These are phyloP conservation scores for Entrophospora sp. DNA, from an alignment of 192 early-diverging fungal species.

Conservation along the genomic window DNA sequence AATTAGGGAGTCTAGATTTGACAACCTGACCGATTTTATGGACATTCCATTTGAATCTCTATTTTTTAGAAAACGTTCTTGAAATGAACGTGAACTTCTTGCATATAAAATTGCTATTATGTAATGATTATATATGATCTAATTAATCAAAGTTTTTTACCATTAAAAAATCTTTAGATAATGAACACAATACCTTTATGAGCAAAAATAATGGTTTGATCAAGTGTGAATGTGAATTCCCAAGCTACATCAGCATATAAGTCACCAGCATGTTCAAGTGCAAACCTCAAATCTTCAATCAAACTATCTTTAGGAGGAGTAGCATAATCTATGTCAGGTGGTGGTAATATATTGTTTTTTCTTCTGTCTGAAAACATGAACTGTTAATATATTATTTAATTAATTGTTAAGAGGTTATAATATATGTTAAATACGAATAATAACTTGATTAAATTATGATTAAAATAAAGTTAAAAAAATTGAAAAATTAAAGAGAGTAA, in stretches of 20 bases:
- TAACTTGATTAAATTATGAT: too few species aligned
- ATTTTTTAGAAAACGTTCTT: constrained; percentile 18
- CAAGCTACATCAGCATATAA: constrained; percentile 19
- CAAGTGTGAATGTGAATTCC: constrained; percentile 11
- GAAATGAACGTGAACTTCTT: constrained; percentile 19
- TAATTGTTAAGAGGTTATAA: too few species aligned
- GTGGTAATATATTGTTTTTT: constrained; percentile 2
- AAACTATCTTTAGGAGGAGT: constrained; percentile 11
- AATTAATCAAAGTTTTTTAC: not conserved
- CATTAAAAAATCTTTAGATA: not conserved
- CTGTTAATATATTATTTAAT: too few species aligned
- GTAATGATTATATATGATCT: not conserved
- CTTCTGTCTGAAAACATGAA: constrained; percentile 18
- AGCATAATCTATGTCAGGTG: constrained; percentile 5
- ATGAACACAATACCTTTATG: constrained; percentile 15
- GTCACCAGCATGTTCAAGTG: constrained; percentile 17
- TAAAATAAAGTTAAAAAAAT: too few species aligned
- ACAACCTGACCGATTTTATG: constrained; percentile 8
- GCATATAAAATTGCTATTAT: constrained; percentile 16
- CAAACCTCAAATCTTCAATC: constrained; percentile 16
- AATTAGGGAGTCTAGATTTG: constrained; percentile 8
- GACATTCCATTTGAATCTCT: constrained; percentile 17
- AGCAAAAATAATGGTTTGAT: constrained; percentile 8
- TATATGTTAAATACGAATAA: too few species aligned
- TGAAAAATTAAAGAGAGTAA: too few species aligned